Evolutionary conservation across 805 yeast genomes (phyloP), one percentile per base, ranked within the genome.

Genomic region (Pichia phayaonensis): DNA sequence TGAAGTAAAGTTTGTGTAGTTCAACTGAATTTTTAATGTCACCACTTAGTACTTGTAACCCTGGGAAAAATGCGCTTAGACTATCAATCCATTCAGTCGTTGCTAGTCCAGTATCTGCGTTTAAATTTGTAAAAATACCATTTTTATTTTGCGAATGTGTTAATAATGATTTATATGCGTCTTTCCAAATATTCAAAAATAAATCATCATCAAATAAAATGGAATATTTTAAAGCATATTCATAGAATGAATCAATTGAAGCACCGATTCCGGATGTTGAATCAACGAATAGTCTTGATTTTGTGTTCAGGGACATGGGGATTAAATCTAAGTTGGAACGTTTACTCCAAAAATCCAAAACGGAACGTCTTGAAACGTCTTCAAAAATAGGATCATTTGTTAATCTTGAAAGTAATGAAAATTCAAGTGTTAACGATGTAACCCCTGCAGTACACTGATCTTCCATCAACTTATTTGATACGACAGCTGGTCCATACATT

Each of bases 361-460:
- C 86, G 0, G 96, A 83, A 42, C 69, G 62, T 50, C 77, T 74
- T 0, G 94, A 75, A 1, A 76, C 73, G 7, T 70, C 65, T 57
- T 83, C 94, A 64, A 86, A 92, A 38, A 77, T 72, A 2, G 77
- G 72, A 61, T 90, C 92, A 4, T 85, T 84, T 0, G 96, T 86
- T 23, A 92, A 71, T 46, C 79, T 68, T 0, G 95, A 86, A 27
- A 90, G 69, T 39, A 90, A 66, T 0, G 90, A 78, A 62, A 92
- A 79, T 66, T 90, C 98, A 39, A 90, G 70, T 53, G 89, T 74
- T 3, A 95, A 86, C 1, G 90, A 81, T 0, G 90, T 84, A 18
- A 90, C 92, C 2, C 97, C 97, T 0, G 97, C 85, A 0, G 90
- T 78, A 62, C 96, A 90, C 8, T 90, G 90, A 54, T 87, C 95